Conservation (phyloP, 345 rosid genomes). For the Zanthoxylum bungeanum region DNA sequence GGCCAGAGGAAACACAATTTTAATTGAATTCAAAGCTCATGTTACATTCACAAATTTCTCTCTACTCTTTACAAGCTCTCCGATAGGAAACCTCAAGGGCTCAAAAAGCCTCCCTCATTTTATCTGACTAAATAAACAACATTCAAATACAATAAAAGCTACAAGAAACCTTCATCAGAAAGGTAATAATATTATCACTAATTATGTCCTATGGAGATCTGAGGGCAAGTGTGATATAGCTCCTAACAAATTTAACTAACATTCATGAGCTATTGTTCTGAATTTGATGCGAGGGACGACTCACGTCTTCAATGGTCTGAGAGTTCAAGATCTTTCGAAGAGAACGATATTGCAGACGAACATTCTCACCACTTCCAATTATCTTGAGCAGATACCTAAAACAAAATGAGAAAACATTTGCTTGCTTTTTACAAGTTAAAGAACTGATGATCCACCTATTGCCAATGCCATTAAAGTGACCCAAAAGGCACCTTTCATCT, state of each 20-base stretch:
- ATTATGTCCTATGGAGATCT: constrained; percentile 9
- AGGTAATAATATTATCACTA: not conserved
- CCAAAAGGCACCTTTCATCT: not conserved
- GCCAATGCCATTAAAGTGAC: not conserved
- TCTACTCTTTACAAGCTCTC: constrained; percentile 32
- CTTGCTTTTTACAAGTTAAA: not conserved
- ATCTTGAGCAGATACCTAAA: constrained; percentile 85
- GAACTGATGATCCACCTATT: not conserved
- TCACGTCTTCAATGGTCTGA: constrained; percentile 44
- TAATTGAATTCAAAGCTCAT: constrained; percentile 1
- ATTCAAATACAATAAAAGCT: constrained; percentile 6
- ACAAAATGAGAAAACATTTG: not conserved
- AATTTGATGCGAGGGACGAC: constrained; percentile 45
- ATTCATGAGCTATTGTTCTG: constrained; percentile 53
- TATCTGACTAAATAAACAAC: constrained; percentile 18
- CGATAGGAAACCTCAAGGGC: not conserved
- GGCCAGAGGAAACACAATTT: not conserved
- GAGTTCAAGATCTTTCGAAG: constrained; percentile 53
- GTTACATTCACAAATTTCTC: constrained; percentile 4
- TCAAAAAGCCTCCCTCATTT: constrained; percentile 14
- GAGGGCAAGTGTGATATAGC: not conserved
- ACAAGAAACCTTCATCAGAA: constrained; percentile 6
- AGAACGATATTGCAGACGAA: constrained; percentile 93
- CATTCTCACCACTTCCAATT: constrained; percentile 75
- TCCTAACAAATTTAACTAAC: not conserved